Base-by-base conservation (phyloP, 2,329 filamentous ascomycete genomes). In the Endocalyx cinctus region DNA sequence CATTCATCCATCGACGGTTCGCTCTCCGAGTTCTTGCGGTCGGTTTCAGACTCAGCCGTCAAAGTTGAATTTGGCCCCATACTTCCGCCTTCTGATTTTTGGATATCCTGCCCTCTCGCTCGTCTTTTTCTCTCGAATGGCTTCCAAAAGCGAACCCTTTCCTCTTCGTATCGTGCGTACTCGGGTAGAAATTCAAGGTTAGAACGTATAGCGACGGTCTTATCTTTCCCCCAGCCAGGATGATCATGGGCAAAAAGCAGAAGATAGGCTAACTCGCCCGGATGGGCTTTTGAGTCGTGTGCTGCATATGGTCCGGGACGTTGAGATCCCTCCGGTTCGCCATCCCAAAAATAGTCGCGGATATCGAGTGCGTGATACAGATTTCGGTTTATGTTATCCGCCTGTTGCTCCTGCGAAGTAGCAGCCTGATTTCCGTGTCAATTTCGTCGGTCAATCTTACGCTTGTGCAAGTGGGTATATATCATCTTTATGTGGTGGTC, bases 151-250 rank as follows among this genome's bases (percentile, higher is more conserved):
- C 8, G 20, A 23, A 8, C 20, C 8, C 20, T 8, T 8, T 23
- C n/a, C n/a, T 8, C 20, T 8, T n/a, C n/a, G 20, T 8, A 23
- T 23, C n/a, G 20, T 8, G 8, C 20, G 27, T 47, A 54, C 12
- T 49, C 50, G 2, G 52, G 52, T 5, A 54, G 35, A 11, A 51
- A 23, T 6, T 19, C 5, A 25, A 54, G 31, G 4, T 41, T 43
- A 6, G 48, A 46, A 26, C 47, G 51, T 11, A 39, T 47, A 25
- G 51, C 52, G 28, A 55, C 32, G 31, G 51, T 47, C 6, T 31
- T 39, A 5, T 54, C 43, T 12, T 15, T 29, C 2, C 11, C 22
- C 51, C 52, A 54, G 13, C 42, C 46, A 11, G 46, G 43, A 28
- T 54, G 48, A 10, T 41, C 44, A 2, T 29, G 28, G 11, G 2